Evolutionary conservation across 2,329 filamentous ascomycete species (phyloP).

Genomic region (Hypomyces perniciosus): DNA sequence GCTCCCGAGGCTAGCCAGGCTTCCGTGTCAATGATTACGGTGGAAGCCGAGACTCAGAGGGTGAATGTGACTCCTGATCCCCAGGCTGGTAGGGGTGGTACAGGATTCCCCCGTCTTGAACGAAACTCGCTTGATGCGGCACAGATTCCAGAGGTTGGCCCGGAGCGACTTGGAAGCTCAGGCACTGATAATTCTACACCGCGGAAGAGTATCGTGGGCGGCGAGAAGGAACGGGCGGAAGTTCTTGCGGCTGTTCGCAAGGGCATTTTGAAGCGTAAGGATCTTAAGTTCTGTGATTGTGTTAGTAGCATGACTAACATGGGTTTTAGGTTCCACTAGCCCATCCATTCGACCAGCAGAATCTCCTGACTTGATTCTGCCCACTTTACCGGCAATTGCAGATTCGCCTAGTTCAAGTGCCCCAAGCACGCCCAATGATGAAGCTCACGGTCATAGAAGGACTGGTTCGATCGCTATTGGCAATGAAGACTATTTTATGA

Average conservation of each 20-base stretch:
- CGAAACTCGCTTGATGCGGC: slow-evolving; percentile 70
- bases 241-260: slow-evolving; percentile 89
- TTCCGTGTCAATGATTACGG: slow-evolving; percentile 91
- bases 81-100: slow-evolving; percentile 63
- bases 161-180: slow-evolving; percentile 50
- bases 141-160: slow-evolving; percentile 36
- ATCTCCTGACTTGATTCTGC: slow-evolving; percentile 49
- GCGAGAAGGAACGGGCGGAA: slow-evolving; percentile 84
- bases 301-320: slow-evolving; percentile 14
- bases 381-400: slow-evolving; percentile 55
- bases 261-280: slow-evolving; percentile 85
- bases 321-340: slow-evolving; percentile 52
- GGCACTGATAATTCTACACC: slow-evolving; percentile 56
- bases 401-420: slow-evolving; percentile 82
- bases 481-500: slow-evolving; percentile 86
- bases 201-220: slow-evolving; percentile 84
- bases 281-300: neutral
- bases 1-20: slow-evolving; percentile 65
- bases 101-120: slow-evolving; percentile 79
- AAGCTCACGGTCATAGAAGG: slow-evolving; percentile 60
- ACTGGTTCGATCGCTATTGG: slow-evolving; percentile 67
- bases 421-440: slow-evolving; percentile 81
- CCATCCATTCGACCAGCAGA: slow-evolving; percentile 62
- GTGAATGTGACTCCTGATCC: slow-evolving; percentile 71
- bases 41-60: slow-evolving; percentile 82